Evolutionary conservation across 768 basidiomycete genomes (phyloP), one percentile per base, ranked within the genome.

Genomic region (Collybia sp.): DNA sequence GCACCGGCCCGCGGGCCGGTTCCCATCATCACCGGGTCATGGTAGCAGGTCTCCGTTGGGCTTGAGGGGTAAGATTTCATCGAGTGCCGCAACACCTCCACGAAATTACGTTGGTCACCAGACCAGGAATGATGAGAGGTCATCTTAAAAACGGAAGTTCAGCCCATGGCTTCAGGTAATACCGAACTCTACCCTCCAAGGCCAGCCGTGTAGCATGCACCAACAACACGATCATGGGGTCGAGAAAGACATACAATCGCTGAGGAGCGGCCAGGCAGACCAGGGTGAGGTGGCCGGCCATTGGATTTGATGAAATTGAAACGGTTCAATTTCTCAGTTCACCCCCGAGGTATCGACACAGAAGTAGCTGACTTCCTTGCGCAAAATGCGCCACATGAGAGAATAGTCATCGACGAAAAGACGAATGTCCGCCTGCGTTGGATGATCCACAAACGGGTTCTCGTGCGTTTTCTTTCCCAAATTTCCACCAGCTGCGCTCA

Each of bases 361-460:
- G 73, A 73, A 57, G 68, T 75, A 11, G 71, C 71, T 2, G 57
- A 69, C 13, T 75, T 75, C 55, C 71, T 73, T 43, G 66, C 68
- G 6, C 55, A 66, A 42, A 52, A 53, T 16, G 34, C 55, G 6
- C 44, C 35, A 3, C 35, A 55, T 18, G 57, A 63, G 33, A 53
- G 53, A 8, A 47, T 68, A 6, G 59, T 63, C 3, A 73, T 75
- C 32, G 69, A 72, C 47, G 70, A 72, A 15, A 66, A 58, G 18
- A 72, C 68, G 30, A 75, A 75, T 52, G 45, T 41, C 39, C 64
- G 72, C 11, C 55, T 77, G 40, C 63, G 71, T 17, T 67, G 70
- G 68, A 68, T 71, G 68, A 60, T 76, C 13, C 68, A 75, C 54
- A 72, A 69, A 47, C 68, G 73, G 30, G 68, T 76, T 16, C 55